Percentiles rank a stretch among this genome's conserved stretches.
These are phyloP conservation scores for Cerrena zonata DNA, from an alignment of 1,284 basidiomycete genomes.

Conservation along the genomic window DNA sequence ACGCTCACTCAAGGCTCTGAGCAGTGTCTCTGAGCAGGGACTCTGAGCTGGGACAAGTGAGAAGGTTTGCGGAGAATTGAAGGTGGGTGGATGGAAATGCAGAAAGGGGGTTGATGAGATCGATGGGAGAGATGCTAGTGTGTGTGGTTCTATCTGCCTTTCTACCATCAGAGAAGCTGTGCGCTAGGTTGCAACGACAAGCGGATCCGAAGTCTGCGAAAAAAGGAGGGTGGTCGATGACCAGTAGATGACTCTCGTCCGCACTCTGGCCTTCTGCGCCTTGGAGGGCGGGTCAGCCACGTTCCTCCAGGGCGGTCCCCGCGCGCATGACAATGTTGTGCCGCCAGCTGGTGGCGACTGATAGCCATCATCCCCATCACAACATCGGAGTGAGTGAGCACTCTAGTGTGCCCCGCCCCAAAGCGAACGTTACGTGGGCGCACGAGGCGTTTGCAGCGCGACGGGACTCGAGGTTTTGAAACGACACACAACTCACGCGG, in stretches of 20 bases:
- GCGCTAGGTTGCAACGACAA: background rate
- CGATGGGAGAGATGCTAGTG: background rate
- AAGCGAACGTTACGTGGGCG: too few relatives aligned
- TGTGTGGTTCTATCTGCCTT: background rate
- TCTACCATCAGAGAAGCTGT: background rate
- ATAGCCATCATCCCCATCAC: background rate
- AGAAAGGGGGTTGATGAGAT: background rate
- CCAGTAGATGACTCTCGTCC: too few relatives aligned
- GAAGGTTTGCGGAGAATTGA: too few relatives aligned
- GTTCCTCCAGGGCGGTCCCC: too few relatives aligned
- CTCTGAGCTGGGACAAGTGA: too few relatives aligned
- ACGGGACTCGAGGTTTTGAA: background rate
- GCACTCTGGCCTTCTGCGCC: background rate
- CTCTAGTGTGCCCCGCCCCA: too few relatives aligned
- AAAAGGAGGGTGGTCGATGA: background rate
- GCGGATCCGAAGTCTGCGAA: background rate
- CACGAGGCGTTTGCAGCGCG: too few relatives aligned
- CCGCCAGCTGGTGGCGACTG: background rate
- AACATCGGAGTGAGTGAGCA: background rate
- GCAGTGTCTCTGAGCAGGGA: too few relatives aligned
- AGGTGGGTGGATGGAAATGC: background rate
- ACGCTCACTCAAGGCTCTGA: too few relatives aligned
- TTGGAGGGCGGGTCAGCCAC: too few relatives aligned
- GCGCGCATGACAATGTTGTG: background rate
- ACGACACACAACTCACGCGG: background rate